phyloP scores from a whole-genome alignment of 768 basidiomycete genomes.

The Calocera viscosa region DNA sequence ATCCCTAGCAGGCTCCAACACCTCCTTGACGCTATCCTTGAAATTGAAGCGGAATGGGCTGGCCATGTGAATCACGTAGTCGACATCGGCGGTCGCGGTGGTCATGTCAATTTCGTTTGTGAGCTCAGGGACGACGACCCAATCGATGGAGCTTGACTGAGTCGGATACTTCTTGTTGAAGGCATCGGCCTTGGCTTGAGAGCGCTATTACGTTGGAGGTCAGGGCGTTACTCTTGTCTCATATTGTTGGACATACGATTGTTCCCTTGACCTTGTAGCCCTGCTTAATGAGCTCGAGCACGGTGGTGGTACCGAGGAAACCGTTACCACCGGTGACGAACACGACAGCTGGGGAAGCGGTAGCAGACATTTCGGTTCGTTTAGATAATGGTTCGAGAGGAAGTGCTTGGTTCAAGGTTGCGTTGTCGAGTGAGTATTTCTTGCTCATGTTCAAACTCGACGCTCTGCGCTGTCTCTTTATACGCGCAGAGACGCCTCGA shows the following conservation, averaged over 20 bases:
- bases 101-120: slow-evolving; percentile 9
- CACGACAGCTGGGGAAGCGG: neutral
- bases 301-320: slow-evolving; percentile 1
- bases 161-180: slow-evolving; percentile 7
- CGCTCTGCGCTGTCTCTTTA: no score
- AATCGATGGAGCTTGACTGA: slow-evolving; percentile 6
- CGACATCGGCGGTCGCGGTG: slow-evolving; percentile 8
- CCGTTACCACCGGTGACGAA: slow-evolving; percentile 12
- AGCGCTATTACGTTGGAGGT: neutral
- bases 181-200: neutral
- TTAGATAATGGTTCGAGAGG: no score
- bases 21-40: slow-evolving; percentile 10
- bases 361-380: neutral
- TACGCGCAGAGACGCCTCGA: no score
- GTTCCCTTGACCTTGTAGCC: slow-evolving; percentile 11
- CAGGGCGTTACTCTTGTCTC: neutral
- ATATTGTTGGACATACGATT: neutral
- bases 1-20: slow-evolving; percentile 19
- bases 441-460: no score
- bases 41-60: neutral
- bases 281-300: slow-evolving; percentile 9
- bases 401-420: no score
- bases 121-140: slow-evolving; percentile 11
- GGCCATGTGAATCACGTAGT: slow-evolving; percentile 6
- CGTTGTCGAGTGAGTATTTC: no score